Evolutionary conservation across 2,329 filamentous ascomycete species (phyloP).

Genomic region (Lomentospora prolificans): DNA sequence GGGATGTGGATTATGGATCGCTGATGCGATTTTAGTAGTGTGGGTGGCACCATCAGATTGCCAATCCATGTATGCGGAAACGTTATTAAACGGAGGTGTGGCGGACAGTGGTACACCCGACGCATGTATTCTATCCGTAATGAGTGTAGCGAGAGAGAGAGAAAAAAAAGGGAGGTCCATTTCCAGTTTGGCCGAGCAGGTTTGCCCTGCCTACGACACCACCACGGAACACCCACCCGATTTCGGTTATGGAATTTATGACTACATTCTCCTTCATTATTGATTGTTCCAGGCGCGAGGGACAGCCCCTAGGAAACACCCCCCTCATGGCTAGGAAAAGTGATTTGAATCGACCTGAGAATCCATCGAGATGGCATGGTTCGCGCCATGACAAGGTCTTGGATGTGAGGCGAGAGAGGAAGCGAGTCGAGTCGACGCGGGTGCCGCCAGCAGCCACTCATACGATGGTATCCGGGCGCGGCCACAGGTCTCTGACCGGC

Average conservation of each 20-base stretch:
- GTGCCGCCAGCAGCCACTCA: neutral
- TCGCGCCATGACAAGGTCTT: neutral
- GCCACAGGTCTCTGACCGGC: neutral
- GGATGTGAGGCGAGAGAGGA: neutral
- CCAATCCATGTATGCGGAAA: neutral
- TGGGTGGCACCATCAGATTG: neutral
- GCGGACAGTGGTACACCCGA: neutral
- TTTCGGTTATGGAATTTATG: neutral
- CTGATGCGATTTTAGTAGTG: too few species aligned
- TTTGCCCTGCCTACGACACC: neutral
- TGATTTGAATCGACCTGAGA: neutral
- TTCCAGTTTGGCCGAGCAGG: neutral
- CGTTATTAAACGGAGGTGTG: conserved; percentile 1
- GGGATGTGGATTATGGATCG: too few species aligned
- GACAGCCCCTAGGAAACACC: neutral
- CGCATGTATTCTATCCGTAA: too few species aligned
- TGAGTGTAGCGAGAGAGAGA: too few species aligned
- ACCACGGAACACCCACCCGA: neutral
- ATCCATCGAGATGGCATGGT: neutral
- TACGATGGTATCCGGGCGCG: neutral
- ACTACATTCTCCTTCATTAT: neutral
- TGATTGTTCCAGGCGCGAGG: neutral
- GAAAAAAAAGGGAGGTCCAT: too few species aligned
- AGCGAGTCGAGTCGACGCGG: neutral
- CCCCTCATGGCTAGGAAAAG: neutral